Conservation (phyloP, 2,329 filamentous ascomycete genomes). For the Alternaria sp. region DNA sequence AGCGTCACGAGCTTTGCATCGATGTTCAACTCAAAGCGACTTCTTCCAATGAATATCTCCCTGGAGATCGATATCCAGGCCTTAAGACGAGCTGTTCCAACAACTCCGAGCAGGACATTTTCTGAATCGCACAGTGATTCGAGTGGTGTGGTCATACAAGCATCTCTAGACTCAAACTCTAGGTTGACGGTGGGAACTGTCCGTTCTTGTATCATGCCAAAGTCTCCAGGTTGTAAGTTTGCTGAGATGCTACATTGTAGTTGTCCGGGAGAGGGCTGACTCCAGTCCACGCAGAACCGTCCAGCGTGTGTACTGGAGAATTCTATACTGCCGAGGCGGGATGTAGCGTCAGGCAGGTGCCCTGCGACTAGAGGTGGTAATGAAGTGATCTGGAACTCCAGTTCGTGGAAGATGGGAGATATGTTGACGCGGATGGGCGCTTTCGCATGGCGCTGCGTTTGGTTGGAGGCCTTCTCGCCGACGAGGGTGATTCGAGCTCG, state of each 20-base stretch:
- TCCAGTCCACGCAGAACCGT: background rate
- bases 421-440: background rate
- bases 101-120: rapidly evolving
- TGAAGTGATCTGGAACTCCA: rapidly evolving
- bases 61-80: background rate
- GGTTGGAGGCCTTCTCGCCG: background rate
- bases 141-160: background rate
- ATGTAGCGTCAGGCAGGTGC: background rate
- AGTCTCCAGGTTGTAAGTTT: rapidly evolving
- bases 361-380: background rate
- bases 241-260: background rate
- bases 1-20: background rate
- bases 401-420: background rate
- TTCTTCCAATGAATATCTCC: background rate
- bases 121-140: background rate
- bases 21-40: background rate
- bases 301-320: background rate
- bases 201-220: background rate
- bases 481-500: background rate
- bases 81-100: rapidly evolving
- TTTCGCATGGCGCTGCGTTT: background rate
- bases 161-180: background rate
- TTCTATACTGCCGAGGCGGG: background rate
- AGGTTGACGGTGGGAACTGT: rapidly evolving
- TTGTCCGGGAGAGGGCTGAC: rapidly evolving